Conservation (phyloP, 768 basidiomycete genomes). For the Tylopilus rubrobrunneus region DNA sequence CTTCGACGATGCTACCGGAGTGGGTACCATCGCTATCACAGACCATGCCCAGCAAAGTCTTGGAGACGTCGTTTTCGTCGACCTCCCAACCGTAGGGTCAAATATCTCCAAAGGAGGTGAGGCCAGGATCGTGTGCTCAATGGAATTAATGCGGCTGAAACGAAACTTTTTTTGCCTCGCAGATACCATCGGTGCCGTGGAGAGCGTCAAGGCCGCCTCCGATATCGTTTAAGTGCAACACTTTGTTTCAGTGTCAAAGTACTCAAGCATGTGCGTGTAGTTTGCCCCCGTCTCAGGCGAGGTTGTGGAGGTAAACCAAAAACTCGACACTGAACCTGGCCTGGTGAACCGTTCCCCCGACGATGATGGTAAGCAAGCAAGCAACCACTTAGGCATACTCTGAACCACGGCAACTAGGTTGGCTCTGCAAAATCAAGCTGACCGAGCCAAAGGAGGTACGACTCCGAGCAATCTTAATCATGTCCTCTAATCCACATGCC, state of each 20-base stretch:
- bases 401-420: constrained; percentile 50
- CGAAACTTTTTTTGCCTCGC: not conserved
- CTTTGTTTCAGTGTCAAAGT: not conserved
- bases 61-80: constrained; percentile 97
- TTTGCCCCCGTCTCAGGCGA: constrained; percentile 92
- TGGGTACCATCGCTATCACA: constrained; percentile 85
- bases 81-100: constrained; percentile 67
- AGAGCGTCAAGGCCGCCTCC: constrained; percentile 95
- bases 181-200: constrained; percentile 90
- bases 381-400: not conserved
- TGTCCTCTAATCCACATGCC: not conserved
- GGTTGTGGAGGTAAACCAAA: constrained; percentile 75
- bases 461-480: not conserved
- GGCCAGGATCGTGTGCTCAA: not conserved
- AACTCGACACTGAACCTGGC: constrained; percentile 61
- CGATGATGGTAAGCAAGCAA: constrained; percentile 57
- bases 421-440: constrained; percentile 92
- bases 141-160: constrained; percentile 6
- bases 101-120: constrained; percentile 70
- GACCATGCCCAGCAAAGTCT: constrained; percentile 88
- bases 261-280: constrained; percentile 35
- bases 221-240: constrained; percentile 65
- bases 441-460: constrained; percentile 73
- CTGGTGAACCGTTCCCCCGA: constrained; percentile 89
- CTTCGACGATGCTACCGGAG: constrained; percentile 70